Percentiles rank a stretch among this genome's conserved stretches.
These are phyloP conservation scores for Neopestalotiopsis rosae DNA, from an alignment of 2,329 filamentous ascomycete genomes.

Conservation along the genomic window DNA sequence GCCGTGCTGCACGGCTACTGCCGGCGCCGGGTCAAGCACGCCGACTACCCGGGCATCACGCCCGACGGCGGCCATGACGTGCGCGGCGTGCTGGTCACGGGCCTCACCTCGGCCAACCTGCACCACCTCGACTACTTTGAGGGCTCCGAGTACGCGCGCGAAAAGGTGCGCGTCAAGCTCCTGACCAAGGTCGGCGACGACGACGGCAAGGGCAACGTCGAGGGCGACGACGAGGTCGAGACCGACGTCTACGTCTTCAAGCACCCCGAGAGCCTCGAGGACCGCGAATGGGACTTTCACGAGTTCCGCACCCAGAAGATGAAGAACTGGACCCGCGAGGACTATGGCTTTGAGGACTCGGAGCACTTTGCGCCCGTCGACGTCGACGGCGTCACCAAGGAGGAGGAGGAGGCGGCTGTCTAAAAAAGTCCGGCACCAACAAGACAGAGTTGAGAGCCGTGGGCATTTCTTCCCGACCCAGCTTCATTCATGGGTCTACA, in stretches of 20 bases:
- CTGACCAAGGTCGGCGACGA: conserved; percentile 42
- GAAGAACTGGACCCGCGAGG: conserved; percentile 57
- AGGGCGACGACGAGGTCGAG: conserved; percentile 50
- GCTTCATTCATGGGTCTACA: not conserved
- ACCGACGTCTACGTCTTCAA: conserved; percentile 72
- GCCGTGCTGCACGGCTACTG: conserved; percentile 78
- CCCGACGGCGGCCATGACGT: conserved; percentile 62
- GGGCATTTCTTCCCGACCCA: conserved; percentile 3
- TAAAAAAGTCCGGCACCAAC: conserved; percentile 19
- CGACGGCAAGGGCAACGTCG: conserved; percentile 45
- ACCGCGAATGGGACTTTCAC: conserved; percentile 85
- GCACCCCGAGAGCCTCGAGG: conserved; percentile 61
- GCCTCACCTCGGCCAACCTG: conserved; percentile 79
- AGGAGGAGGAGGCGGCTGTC: conserved; percentile 29
- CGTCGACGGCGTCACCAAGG: conserved; percentile 22
- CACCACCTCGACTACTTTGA: conserved; percentile 82
- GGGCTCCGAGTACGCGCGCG: conserved; percentile 61
- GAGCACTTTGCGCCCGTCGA: conserved; percentile 32
- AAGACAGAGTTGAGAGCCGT: no score
- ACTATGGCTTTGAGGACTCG: conserved; percentile 48
- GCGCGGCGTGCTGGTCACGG: conserved; percentile 77
- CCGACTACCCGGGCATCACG: conserved; percentile 84
- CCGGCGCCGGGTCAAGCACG: conserved; percentile 69
- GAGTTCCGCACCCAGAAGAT: conserved; percentile 80
- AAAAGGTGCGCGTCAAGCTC: conserved; percentile 40